A percentile compares a stretch with the other conserved stretches of the same genome.
Evolutionary conservation across 345 rosid genomes (phyloP).

Genomic region (Camelina sativa): DNA sequence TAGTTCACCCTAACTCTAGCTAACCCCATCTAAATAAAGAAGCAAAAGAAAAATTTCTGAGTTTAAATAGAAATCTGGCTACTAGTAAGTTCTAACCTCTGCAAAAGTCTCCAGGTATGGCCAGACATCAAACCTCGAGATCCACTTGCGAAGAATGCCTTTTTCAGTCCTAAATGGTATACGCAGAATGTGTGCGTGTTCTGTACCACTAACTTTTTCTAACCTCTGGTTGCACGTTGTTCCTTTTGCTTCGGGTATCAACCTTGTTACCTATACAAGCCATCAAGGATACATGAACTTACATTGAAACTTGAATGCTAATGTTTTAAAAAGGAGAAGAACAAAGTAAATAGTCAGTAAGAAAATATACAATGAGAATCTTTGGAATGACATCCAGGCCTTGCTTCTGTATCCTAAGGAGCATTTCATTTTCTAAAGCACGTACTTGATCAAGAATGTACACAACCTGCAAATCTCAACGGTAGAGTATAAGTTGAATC

Average conservation of each 20-base stretch:
- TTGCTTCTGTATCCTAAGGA: slow-evolving; percentile 57
- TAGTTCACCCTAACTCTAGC: neutral
- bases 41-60: neutral
- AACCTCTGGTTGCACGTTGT: slow-evolving; percentile 60
- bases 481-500: slow-evolving; percentile 2
- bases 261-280: slow-evolving; percentile 50
- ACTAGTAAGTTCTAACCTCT: slow-evolving; percentile 44
- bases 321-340: neutral
- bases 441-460: slow-evolving; percentile 76
- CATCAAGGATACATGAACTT: neutral
- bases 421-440: slow-evolving; percentile 67
- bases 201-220: slow-evolving; percentile 58
- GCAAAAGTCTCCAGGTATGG: slow-evolving; percentile 62
- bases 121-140: slow-evolving; percentile 63
- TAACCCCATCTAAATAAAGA: slow-evolving; percentile 10
- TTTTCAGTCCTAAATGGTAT: slow-evolving; percentile 60
- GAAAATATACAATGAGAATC: slow-evolving; percentile 52
- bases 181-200: slow-evolving; percentile 52
- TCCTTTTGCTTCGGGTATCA: slow-evolving; percentile 58
- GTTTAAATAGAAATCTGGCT: neutral
- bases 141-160: slow-evolving; percentile 60
- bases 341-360: neutral
- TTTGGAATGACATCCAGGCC: slow-evolving; percentile 56
- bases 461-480: slow-evolving; percentile 47
- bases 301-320: neutral